These are phyloP conservation scores for Chlorella sp. DNA, from an alignment of 139 green algal species.

Conservation along the genomic window DNA sequence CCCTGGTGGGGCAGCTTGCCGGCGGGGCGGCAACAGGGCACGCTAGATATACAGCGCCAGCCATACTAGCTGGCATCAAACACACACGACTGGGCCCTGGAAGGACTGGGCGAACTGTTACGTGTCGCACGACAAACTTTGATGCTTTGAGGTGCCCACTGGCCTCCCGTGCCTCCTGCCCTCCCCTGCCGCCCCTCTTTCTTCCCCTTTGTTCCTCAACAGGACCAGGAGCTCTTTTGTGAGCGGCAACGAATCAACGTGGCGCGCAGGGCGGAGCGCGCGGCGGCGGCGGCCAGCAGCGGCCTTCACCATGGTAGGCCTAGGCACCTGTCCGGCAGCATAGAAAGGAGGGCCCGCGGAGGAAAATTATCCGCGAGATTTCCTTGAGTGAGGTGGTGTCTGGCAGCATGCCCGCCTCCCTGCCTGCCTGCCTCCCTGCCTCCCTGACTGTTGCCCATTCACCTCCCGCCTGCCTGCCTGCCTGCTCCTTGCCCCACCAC, in stretches of 20 bases:
- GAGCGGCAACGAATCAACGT: constrained; percentile 63
- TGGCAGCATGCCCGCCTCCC: neutral
- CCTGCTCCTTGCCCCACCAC: neutral
- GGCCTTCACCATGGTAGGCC: constrained; percentile 1
- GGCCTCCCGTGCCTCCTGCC: neutral
- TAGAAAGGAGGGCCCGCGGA: no score
- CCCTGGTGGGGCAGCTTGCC: no score
- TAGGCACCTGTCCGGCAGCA: neutral
- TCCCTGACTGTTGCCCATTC: neutral
- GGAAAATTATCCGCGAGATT: no score
- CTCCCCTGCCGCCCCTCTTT: neutral
- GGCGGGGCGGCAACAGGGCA: no score
- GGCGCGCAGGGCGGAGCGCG: constrained; percentile 40
- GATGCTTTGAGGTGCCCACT: neutral
- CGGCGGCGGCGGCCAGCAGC: neutral
- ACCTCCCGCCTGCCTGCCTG: neutral
- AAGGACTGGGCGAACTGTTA: neutral
- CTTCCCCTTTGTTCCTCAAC: neutral
- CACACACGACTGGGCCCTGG: no score
- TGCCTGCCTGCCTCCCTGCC: neutral
- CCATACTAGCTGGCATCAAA: neutral
- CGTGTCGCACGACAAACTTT: neutral
- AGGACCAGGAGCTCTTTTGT: constrained; percentile 45
- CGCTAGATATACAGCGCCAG: neutral
- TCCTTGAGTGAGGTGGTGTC: no score